Conservation (phyloP, 805 yeast genomes). For the Metschnikowia lochheadii region DNA sequence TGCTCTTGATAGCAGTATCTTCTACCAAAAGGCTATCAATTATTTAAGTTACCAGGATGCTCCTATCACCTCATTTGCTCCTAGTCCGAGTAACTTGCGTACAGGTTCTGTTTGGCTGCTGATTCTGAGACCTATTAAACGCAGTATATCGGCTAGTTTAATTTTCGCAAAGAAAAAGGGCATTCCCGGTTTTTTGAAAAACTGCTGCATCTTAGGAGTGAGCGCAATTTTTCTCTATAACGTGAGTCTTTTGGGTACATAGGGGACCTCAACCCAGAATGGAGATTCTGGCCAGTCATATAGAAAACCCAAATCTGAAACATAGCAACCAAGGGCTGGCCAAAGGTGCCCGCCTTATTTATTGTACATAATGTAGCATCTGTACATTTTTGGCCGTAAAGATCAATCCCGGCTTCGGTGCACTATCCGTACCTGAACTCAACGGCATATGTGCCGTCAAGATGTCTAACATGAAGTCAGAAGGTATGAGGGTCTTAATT, state of each 20-base stretch:
- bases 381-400: background rate
- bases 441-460: background rate
- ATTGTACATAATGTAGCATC: background rate
- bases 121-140: background rate
- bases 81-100: background rate
- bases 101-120: background rate
- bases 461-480: background rate
- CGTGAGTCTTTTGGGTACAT: background rate
- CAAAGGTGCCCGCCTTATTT: background rate
- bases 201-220: conserved; percentile 8
- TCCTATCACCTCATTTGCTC: conserved; percentile 5
- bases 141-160: background rate
- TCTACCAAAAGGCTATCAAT: conserved; percentile 25
- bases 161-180: conserved; percentile 1
- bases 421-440: background rate
- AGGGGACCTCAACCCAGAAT: background rate
- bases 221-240: conserved; percentile 5
- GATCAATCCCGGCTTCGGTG: background rate
- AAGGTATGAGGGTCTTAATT: background rate
- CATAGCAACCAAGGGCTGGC: background rate
- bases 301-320: background rate
- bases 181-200: conserved; percentile 6
- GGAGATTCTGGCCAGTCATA: background rate
- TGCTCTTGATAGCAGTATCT: conserved; percentile 9
- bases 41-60: conserved; percentile 31